Conservation (phyloP, 176 grass and related monocot species). For the Bromus sterilis region DNA sequence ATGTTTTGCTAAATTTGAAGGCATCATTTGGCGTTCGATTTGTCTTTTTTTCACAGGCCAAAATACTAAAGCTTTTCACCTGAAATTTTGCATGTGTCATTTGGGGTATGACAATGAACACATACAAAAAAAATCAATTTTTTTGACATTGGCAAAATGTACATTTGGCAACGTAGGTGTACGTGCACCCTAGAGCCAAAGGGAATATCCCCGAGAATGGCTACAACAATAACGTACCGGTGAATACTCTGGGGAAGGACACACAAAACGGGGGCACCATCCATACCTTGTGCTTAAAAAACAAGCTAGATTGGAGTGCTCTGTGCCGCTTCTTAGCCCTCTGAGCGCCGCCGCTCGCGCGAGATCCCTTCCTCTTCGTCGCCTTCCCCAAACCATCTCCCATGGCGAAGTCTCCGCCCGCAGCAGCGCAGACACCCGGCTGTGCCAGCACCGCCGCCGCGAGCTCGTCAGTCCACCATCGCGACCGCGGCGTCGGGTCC, state of each 20-base stretch:
- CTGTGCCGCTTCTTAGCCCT: conserved; percentile 20
- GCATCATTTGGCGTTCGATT: too few relatives aligned
- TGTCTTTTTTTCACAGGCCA: too few relatives aligned
- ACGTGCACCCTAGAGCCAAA: too few relatives aligned
- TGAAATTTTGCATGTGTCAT: too few relatives aligned
- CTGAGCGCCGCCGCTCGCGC: background rate
- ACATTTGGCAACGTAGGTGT: too few relatives aligned
- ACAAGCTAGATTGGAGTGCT: conserved; percentile 7
- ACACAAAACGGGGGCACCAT: background rate
- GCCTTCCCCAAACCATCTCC: background rate
- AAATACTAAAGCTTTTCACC: too few relatives aligned
- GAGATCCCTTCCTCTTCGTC: conserved; percentile 27
- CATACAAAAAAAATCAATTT: too few relatives aligned
- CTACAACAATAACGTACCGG: too few relatives aligned
- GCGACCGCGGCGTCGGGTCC: conserved; percentile 16
- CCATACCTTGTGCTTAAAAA: conserved; percentile 31
- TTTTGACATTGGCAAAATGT: too few relatives aligned
- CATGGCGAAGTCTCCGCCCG: background rate
- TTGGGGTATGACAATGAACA: too few relatives aligned
- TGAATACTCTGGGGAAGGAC: background rate
- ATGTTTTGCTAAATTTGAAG: too few relatives aligned
- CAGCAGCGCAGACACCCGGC: background rate
- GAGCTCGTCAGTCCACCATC: conserved; percentile 42
- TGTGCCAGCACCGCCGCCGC: background rate
- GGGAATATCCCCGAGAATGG: too few relatives aligned